Base-by-base conservation (phyloP, 305 asterid genomes). In the Fraxinus sp. region DNA sequence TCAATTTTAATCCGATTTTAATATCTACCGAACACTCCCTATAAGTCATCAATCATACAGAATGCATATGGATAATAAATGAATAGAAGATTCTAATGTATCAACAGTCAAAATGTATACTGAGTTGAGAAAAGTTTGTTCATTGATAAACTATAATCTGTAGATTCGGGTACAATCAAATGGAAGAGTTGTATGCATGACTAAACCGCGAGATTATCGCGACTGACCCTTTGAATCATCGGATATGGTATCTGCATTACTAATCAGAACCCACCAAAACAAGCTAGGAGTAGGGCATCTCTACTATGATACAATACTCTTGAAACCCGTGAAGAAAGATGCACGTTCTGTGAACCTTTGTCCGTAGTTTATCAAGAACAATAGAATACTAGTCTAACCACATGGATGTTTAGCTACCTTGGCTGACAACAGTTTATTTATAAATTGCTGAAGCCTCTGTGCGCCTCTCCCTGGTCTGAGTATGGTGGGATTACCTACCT, bases 401-500 rank as follows among this genome's bases (percentile, higher is more conserved):
- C 99, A 96, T 64, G 92, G 98, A 7, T 85, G 87, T 33, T 79
- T 83, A 3, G 86, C 82, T 55, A 79, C 79, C 36, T 86, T 85
- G 6, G 91, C 83, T 3, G 92, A 86, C 26, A 78, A 81, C 79
- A 96, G 16, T 20, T 81, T 85, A 77, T 84, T 90, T 43, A 96
- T n/a, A 43, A 96, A 97, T 13, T 88, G 84, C 72, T 83, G 88
- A 79, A 96, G 93, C 89, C 98, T 87, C 39, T 85, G 77, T 11
- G 97, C 98, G 26, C 98, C 98, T 0, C 87, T 89, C 4, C 99
- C 93, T 0, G 98, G 98, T 80, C 70, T 89, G 7, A 96, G 90
- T 79, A 84, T 89, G 0, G 87, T 55, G 0, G 87, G 82, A 33
- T 88, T 88, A 3, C 96, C 96, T 74, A 96, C 94, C 88, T 84